Evolutionary conservation across 208 protist genomes (phyloP).

Genomic region (Strigomonas galati): DNA sequence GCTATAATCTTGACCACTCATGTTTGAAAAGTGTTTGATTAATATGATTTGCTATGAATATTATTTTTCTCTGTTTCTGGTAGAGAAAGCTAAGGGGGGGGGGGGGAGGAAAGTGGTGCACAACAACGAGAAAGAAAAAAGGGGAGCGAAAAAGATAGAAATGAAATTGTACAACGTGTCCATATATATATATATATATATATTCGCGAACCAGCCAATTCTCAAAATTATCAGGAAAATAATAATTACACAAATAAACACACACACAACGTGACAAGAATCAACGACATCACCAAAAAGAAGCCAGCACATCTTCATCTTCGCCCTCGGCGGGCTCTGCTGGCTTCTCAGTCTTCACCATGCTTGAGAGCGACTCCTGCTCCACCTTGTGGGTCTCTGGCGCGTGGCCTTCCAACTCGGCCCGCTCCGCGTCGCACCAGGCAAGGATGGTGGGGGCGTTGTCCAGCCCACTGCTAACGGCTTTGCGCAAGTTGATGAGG

Average conservation of each 20-base stretch:
- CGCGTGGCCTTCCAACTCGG: slow-evolving; percentile 31
- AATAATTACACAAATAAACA: not conserved
- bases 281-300: slow-evolving; percentile 22
- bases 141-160: not conserved
- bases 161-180: no score
- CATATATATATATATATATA: no score
- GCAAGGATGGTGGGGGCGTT: slow-evolving; percentile 25
- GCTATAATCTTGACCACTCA: slow-evolving; percentile 2
- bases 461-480: slow-evolving; percentile 40
- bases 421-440: slow-evolving; percentile 63
- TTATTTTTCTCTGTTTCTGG: slow-evolving; percentile 9
- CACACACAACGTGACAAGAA: not conserved
- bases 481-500: slow-evolving; percentile 37
- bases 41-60: not conserved
- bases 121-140: not conserved
- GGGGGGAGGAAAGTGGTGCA: no score
- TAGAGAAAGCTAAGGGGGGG: not conserved
- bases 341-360: slow-evolving; percentile 32
- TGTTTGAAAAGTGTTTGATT: not conserved
- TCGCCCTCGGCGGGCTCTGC: slow-evolving; percentile 9
- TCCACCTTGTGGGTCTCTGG: slow-evolving; percentile 11
- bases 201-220: no score
- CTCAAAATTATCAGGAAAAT: no score
- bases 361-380: not conserved
- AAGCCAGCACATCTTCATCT: slow-evolving; percentile 31